phyloP scores from a whole-genome alignment of 2,329 filamentous ascomycete genomes.

The Incumbomyces lentus region DNA sequence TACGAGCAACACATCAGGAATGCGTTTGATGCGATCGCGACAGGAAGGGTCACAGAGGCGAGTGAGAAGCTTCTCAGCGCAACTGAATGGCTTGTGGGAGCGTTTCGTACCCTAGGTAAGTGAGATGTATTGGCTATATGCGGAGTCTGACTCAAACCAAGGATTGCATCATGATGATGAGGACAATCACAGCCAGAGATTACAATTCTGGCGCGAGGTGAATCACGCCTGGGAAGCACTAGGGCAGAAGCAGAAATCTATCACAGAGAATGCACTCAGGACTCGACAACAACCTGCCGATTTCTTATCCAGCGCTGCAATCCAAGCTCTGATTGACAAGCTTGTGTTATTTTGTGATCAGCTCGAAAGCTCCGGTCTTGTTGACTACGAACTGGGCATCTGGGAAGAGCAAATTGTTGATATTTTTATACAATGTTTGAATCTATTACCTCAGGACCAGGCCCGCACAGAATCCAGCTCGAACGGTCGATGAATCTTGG shows the following conservation, averaged over 20 bases:
- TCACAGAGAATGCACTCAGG: constrained; percentile 50
- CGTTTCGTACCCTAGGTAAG: constrained; percentile 57
- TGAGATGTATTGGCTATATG: constrained; percentile 26
- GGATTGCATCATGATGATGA: constrained; percentile 78
- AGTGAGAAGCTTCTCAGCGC: constrained; percentile 49
- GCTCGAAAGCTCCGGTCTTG: constrained; percentile 81
- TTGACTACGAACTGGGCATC: constrained; percentile 95
- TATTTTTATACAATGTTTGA: constrained; percentile 15
- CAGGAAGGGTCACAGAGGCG: constrained; percentile 51
- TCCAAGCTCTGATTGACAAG: constrained; percentile 73
- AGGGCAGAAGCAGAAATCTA: constrained; percentile 72
- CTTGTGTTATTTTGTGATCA: constrained; percentile 73
- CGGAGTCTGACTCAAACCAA: constrained; percentile 35
- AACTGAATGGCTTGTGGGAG: constrained; percentile 56
- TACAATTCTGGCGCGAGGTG: constrained; percentile 87
- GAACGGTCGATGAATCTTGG: neutral
- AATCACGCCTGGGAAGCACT: constrained; percentile 84
- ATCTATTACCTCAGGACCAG: constrained; percentile 10
- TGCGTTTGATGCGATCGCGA: constrained; percentile 62
- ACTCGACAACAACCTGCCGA: constrained; percentile 47
- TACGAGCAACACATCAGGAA: constrained; percentile 47
- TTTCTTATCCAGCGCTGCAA: constrained; percentile 55
- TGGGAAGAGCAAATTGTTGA: constrained; percentile 87
- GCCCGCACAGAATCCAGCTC: neutral
- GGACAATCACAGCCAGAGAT: constrained; percentile 60